Evolutionary conservation across 768 basidiomycete species (phyloP), one percentile per base, ranked within the genome.

Genomic region (Amanita molliuscula): DNA sequence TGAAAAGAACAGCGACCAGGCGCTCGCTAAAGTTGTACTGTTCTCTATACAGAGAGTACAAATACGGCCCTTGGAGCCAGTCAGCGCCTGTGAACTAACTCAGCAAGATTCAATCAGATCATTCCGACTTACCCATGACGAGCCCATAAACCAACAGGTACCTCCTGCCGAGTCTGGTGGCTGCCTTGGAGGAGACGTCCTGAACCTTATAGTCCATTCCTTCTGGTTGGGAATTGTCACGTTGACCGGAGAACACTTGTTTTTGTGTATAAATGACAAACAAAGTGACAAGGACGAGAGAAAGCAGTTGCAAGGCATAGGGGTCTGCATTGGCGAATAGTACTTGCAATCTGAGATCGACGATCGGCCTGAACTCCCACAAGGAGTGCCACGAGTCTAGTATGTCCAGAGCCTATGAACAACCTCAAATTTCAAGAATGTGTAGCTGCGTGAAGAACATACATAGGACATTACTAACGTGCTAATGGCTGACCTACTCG

Each of bases 61-160:
- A 70, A 57, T 88, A 88, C 13, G 86, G 86, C 0, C 86, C 86
- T 62, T 88, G 84, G 11, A 88, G 69, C 84, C 85, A 86, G 62
- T 88, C 84, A 34, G 84, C 81, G 51, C 78, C 84, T 85, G 56
- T 33, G 11, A 28, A 44, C 10, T 11, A 31, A 8, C n/a, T 23
- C 18, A 7, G 5, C 16, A n/a, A 20, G 7, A 4, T 18, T 20
- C 7, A 11, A 25, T 16, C 16, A 49, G 10, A 52, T 36, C 46
- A 50, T 28, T 34, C 10, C 29, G 16, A 62, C 78, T 43, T 55
- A 79, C 83, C 80, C 84, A 87, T 86, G 21, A 84, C 83, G 20
- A 86, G 71, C 0, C 74, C 83, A 61, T 84, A 87, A 6, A 86
- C 83, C 2, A 75, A 53, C 28, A 86, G 63, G 59, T 86, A 86